These are phyloP conservation scores for Chytridium lagenaria DNA, from an alignment of 371 early-diverging fungal species.

Conservation along the genomic window DNA sequence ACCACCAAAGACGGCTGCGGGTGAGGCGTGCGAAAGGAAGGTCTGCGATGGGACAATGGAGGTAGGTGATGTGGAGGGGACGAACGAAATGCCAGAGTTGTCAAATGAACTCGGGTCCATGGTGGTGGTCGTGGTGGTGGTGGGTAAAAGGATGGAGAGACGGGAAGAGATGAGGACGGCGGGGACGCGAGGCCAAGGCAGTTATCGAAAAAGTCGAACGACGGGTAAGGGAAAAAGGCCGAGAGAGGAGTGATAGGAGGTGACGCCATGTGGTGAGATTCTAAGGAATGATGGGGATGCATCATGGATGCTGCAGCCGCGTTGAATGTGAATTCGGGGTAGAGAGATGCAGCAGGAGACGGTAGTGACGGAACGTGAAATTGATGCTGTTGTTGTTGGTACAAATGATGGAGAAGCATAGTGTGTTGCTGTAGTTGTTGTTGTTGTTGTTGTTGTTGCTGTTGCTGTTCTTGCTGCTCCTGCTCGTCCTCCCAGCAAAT, in stretches of 20 bases:
- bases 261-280: not conserved
- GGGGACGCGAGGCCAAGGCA: not conserved
- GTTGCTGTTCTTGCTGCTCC: too few relatives aligned
- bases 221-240: not conserved
- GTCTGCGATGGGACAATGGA: not conserved
- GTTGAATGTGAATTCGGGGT: not conserved
- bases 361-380: not conserved
- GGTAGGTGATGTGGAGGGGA: not conserved
- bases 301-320: not conserved
- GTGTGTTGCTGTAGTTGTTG: not conserved
- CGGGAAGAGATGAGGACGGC: not conserved
- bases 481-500: too few relatives aligned
- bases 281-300: not conserved
- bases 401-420: not conserved
- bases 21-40: not conserved
- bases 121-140: too few relatives aligned
- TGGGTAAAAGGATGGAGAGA: too few relatives aligned
- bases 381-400: not conserved
- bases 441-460: not conserved
- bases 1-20: not conserved
- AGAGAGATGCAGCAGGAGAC: not conserved
- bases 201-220: not conserved
- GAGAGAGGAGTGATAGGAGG: not conserved
- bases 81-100: not conserved
- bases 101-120: too few relatives aligned